phyloP scores from a whole-genome alignment of 2,329 filamentous ascomycete species.

The Alternaria panax region DNA sequence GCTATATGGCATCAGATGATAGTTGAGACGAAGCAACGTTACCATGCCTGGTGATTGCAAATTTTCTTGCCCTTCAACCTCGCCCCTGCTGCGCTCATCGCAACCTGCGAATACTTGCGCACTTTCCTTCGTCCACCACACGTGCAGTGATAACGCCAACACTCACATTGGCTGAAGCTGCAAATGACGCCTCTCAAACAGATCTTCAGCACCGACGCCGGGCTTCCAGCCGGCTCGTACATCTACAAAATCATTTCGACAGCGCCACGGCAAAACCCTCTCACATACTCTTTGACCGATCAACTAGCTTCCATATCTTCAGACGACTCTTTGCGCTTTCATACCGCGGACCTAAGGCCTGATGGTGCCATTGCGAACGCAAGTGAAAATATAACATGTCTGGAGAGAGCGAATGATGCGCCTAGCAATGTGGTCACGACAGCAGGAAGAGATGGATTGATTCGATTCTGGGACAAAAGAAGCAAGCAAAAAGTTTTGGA shows the following conservation, averaged over 20 bases:
- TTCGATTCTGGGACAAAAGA: conserved; percentile 72
- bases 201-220: conserved; percentile 29
- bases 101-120: not conserved
- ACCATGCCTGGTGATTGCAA: not conserved
- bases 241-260: conserved; percentile 50
- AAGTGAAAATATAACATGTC: conserved; percentile 70
- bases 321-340: conserved; percentile 72
- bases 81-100: not conserved
- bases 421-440: conserved; percentile 67
- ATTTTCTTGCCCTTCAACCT: not conserved
- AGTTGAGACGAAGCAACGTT: conserved; percentile 1
- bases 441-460: conserved; percentile 73
- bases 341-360: conserved; percentile 64
- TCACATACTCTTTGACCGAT: conserved; percentile 40
- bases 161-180: not conserved
- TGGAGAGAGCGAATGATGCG: conserved; percentile 63
- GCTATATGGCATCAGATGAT: not conserved
- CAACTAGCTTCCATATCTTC: conserved; percentile 70
- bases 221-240: conserved; percentile 46
- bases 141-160: not conserved
- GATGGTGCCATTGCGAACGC: conserved; percentile 58
- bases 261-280: conserved; percentile 39
- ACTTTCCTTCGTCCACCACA: not conserved
- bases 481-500: conserved; percentile 56
- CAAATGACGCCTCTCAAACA: conserved; percentile 33